Evolutionary conservation across 2,329 filamentous ascomycete species (phyloP), one percentile per base, ranked within the genome.

Genomic region (Hymenotorrendiella dingleyae): DNA sequence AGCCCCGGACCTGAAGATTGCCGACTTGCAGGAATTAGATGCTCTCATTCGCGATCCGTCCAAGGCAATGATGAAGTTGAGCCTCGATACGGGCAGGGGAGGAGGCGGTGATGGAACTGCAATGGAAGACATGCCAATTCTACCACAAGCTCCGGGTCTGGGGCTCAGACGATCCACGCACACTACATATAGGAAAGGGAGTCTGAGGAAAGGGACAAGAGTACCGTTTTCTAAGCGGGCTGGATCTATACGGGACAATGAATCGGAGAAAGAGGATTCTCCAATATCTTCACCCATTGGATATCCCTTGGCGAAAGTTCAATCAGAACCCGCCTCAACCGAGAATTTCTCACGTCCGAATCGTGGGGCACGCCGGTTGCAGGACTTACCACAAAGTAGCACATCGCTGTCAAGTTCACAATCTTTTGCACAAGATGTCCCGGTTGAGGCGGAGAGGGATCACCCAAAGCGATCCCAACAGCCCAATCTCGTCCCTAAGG

Each of bases 171-270:
- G 93, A 48, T 96, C 93, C 10, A 98, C 89, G 16, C 78, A 87
- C 42, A 98, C 93, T 4, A 91, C 86, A 20, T 97, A 97, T 63
- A 74, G 90, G 56, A 87, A 80, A 55, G 90, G 90, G 24, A 96
- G 90, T 67, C 64, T 95, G 49, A 82, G 85, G 38, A 86, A 82
- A 52, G 84, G 86, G 19, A 85, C 93, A 47, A 77, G 85, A 41
- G 71, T 80, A 3, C 80, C 84, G 1, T 84, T 88, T 53, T 84
- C 86, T 1, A 87, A 86, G 63, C 78, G 91, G 28, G 71, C 80
- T 33, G 72, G 72, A 4, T 74, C 77, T 32, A 78, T 56, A 22
- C 47, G 78, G 45, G 74, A 78, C n/a, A n/a, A n/a, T n/a, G 82
- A 84, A 14, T 71, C 71, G 11, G 79, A 82, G 47, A 70, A 67